A percentile compares a stretch with the other conserved stretches of the same genome.
Evolutionary conservation across 805 yeast species (phyloP).

Genomic region (Kuraishia floccosa): DNA sequence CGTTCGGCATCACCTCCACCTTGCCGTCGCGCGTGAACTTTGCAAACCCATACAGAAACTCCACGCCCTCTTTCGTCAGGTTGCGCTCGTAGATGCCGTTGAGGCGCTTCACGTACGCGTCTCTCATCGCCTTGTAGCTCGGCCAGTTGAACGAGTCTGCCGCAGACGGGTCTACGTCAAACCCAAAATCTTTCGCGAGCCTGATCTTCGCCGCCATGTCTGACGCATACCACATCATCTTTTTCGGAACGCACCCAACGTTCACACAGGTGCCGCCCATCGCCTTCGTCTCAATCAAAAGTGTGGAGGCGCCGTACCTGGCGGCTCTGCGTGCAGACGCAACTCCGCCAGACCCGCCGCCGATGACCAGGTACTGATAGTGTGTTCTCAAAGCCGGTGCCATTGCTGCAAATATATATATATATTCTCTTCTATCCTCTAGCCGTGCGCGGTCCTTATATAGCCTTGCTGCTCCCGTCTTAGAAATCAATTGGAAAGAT

Average conservation of each 20-base stretch:
- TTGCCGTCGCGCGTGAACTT: slow-evolving; percentile 56
- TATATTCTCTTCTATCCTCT: no score
- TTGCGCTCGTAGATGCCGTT: slow-evolving; percentile 92
- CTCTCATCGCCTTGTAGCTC: slow-evolving; percentile 74
- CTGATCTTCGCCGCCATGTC: slow-evolving; percentile 70
- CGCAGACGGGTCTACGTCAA: slow-evolving; percentile 42
- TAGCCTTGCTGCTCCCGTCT: no score
- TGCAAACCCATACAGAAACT: slow-evolving; percentile 79
- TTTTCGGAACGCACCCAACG: slow-evolving; percentile 98
- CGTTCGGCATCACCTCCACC: slow-evolving; percentile 67
- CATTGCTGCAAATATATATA: no score
- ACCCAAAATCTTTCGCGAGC: slow-evolving; percentile 78
- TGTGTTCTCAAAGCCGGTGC: slow-evolving; percentile 30
- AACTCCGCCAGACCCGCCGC: slow-evolving; percentile 99
- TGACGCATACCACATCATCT: slow-evolving; percentile 97
- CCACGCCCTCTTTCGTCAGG: slow-evolving; percentile 81
- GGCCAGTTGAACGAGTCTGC: slow-evolving; percentile 72
- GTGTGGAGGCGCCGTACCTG: slow-evolving; percentile 78
- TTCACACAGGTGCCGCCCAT: slow-evolving; percentile 99
- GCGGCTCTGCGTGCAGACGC: slow-evolving; percentile 98
- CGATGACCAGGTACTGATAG: slow-evolving; percentile 89
- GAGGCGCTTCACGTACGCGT: slow-evolving; percentile 77
- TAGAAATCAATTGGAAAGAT: no score
- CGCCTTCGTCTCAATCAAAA: slow-evolving; percentile 68
- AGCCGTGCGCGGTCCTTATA: no score